These are phyloP conservation scores for Umbelopsis ramanniana DNA, from an alignment of 192 early-diverging fungal species.

Conservation along the genomic window DNA sequence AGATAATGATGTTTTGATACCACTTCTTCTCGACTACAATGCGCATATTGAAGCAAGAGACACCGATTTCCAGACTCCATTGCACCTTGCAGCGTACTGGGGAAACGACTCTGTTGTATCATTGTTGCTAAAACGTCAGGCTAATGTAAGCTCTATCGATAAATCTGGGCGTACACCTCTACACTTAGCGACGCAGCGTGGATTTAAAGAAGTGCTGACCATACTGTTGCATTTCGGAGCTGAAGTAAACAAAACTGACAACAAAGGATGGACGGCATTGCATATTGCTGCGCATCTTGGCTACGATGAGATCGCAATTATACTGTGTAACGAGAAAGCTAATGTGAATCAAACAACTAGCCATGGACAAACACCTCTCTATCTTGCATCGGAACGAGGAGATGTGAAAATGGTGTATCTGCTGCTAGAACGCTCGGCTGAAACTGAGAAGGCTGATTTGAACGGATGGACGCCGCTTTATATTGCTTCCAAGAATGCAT, in stretches of 20 bases:
- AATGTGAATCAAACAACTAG: background rate
- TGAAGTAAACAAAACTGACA: background rate
- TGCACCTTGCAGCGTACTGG: background rate
- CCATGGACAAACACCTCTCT: background rate
- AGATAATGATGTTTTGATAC: background rate
- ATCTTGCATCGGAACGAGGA: background rate
- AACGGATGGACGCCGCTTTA: background rate
- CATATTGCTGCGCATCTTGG: background rate
- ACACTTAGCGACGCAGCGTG: background rate
- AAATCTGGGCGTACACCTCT: background rate
- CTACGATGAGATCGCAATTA: background rate
- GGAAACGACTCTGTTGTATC: background rate
- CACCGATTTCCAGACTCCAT: background rate
- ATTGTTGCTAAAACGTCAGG: background rate
- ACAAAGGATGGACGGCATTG: background rate
- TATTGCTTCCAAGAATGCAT: background rate
- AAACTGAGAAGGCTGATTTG: background rate
- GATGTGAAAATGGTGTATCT: background rate
- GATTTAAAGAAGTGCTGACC: background rate
- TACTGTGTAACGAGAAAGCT: background rate
- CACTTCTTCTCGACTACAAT: background rate
- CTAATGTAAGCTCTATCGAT: background rate
- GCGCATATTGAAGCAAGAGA: background rate
- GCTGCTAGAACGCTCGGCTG: background rate
- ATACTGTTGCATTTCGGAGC: background rate